Conservation (phyloP, 2,329 filamentous ascomycete genomes). For the Calonectria naviculata region DNA sequence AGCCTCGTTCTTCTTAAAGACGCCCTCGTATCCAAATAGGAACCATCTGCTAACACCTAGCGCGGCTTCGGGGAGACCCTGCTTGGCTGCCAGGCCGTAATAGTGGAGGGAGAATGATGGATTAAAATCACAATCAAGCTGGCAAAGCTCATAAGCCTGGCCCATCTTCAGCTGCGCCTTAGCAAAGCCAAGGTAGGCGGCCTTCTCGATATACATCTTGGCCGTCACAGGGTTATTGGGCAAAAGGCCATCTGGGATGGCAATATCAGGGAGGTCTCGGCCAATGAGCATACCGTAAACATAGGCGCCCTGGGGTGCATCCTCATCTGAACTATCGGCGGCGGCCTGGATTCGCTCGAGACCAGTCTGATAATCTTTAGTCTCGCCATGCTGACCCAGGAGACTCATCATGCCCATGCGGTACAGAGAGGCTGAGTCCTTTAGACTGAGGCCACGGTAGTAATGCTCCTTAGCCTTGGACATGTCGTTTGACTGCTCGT, state of each 20-base stretch:
- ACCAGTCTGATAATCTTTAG: constrained; percentile 81
- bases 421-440: constrained; percentile 88
- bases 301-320: constrained; percentile 95
- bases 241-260: constrained; percentile 76
- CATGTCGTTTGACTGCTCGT: constrained; percentile 93
- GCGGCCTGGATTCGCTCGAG: constrained; percentile 86
- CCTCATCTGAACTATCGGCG: constrained; percentile 91
- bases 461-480: constrained; percentile 94
- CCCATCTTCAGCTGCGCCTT: constrained; percentile 99
- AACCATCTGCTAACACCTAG: constrained; percentile 99
- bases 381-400: constrained; percentile 91
- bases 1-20: constrained; percentile 96
- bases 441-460: constrained; percentile 79
- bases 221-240: constrained; percentile 79
- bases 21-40: constrained; percentile 90
- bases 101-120: constrained; percentile 94
- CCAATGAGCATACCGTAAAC: constrained; percentile 95
- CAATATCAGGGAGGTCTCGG: constrained; percentile 90
- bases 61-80: constrained; percentile 93
- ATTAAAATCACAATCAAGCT: constrained; percentile 94
- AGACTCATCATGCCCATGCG: constrained; percentile 98
- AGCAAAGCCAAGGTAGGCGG: constrained; percentile 93
- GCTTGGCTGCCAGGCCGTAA: constrained; percentile 90
- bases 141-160: constrained; percentile 92
- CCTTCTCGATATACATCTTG: constrained; percentile 93